Conservation (phyloP, 495 filamentous ascomycete species). For the Penicillium cinerascens region DNA sequence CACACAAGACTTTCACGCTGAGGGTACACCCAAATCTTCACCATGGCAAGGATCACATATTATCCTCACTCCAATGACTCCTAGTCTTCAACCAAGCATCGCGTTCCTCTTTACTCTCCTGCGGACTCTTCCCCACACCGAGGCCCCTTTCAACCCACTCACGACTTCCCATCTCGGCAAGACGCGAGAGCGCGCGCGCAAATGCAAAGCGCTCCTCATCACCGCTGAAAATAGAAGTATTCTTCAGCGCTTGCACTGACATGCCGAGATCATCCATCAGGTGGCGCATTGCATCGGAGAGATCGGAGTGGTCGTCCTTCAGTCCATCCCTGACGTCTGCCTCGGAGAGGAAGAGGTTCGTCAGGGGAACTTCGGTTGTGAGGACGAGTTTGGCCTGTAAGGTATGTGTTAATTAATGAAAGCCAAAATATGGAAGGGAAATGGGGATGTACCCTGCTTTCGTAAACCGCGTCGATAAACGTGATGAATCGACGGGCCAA, state of each 20-base stretch:
- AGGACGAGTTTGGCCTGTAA: slow-evolving; percentile 83
- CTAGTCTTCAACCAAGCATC: slow-evolving; percentile 64
- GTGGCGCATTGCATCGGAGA: slow-evolving; percentile 79
- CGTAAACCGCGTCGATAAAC: slow-evolving; percentile 94
- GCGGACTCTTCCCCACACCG: slow-evolving; percentile 62
- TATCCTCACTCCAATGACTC: slow-evolving; percentile 68
- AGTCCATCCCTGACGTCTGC: slow-evolving; percentile 59
- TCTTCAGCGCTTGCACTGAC: slow-evolving; percentile 81
- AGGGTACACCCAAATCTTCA: not conserved
- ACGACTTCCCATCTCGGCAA: slow-evolving; percentile 89
- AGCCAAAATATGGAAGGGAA: not conserved
- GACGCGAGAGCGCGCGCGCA: slow-evolving; percentile 76
- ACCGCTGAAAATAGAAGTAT: slow-evolving; percentile 82
- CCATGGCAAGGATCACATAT: slow-evolving; percentile 47
- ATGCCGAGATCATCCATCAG: slow-evolving; percentile 93
- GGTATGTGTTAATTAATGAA: slow-evolving; percentile 10
- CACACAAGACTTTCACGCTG: not conserved
- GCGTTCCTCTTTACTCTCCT: slow-evolving; percentile 57
- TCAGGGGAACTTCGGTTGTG: slow-evolving; percentile 78
- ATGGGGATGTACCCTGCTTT: slow-evolving; percentile 54
- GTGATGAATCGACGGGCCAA: slow-evolving; percentile 92
- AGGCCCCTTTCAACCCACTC: slow-evolving; percentile 92
- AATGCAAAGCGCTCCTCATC: slow-evolving; percentile 98
- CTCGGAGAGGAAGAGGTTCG: slow-evolving; percentile 83
- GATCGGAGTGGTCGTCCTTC: slow-evolving; percentile 49